phyloP scores from a whole-genome alignment of 176 grass and related monocot species.

The Carex pumila region DNA sequence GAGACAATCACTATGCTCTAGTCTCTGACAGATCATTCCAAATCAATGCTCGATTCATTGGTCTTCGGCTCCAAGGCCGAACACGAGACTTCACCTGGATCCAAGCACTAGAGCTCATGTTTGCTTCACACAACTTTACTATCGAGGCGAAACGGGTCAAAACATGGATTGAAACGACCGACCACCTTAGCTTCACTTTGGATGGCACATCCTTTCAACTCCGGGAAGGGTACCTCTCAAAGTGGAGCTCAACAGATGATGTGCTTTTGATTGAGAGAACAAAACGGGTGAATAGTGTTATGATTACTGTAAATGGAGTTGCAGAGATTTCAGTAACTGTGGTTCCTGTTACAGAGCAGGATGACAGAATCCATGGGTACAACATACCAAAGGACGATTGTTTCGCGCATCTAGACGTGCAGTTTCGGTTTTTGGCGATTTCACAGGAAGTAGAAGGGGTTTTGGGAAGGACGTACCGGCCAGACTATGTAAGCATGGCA shows the following conservation, averaged over 20 bases:
- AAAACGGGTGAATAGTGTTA: slow-evolving; percentile 18
- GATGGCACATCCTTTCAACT: slow-evolving; percentile 23
- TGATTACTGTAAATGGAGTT: slow-evolving; percentile 6
- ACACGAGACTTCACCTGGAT: slow-evolving; percentile 39
- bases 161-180: slow-evolving; percentile 13
- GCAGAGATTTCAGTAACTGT: slow-evolving; percentile 21
- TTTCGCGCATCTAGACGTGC: slow-evolving; percentile 27
- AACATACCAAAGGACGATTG: slow-evolving; percentile 20
- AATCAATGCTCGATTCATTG: slow-evolving; percentile 40
- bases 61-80: slow-evolving; percentile 22
- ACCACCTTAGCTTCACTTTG: slow-evolving; percentile 20
- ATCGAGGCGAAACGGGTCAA: not conserved
- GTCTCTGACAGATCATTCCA: slow-evolving; percentile 24
- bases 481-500: slow-evolving; percentile 10
- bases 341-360: slow-evolving; percentile 31
- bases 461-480: slow-evolving; percentile 27
- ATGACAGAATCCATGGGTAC: slow-evolving; percentile 31
- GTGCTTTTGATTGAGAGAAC: slow-evolving; percentile 23
- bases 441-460: slow-evolving; percentile 26
- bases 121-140: slow-evolving; percentile 15
- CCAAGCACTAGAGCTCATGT: slow-evolving; percentile 30
- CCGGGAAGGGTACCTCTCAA: slow-evolving; percentile 20
- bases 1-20: slow-evolving; percentile 23
- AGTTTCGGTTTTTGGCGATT: slow-evolving; percentile 15
- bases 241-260: slow-evolving; percentile 19